Conservation (phyloP, 768 basidiomycete species). For the Auricularia sp. region DNA sequence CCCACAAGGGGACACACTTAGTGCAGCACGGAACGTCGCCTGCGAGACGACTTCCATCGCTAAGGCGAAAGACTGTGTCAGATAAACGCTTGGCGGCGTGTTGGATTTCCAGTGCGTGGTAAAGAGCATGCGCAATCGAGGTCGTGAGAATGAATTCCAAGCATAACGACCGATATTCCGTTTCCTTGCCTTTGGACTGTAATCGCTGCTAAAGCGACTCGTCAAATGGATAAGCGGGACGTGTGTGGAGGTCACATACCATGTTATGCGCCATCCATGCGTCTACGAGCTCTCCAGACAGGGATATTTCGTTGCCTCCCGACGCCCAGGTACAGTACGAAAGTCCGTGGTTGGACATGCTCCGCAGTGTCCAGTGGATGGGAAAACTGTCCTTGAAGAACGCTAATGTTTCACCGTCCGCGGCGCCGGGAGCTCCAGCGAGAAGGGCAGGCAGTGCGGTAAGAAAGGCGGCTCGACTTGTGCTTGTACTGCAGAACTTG, state of each 20-base stretch:
- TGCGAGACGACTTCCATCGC: not conserved
- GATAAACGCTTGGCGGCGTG: not conserved
- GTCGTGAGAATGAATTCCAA: not conserved
- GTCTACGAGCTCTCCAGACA: not conserved
- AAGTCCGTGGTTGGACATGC: not conserved
- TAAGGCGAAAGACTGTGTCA: not conserved
- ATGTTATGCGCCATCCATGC: not conserved
- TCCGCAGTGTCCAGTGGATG: not conserved
- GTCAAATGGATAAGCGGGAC: not conserved
- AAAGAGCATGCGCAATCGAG: not conserved
- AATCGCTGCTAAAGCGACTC: too few relatives aligned
- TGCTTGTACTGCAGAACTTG: not conserved
- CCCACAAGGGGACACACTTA: not conserved
- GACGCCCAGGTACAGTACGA: not conserved
- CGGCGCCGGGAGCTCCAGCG: not conserved
- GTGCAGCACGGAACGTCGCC: not conserved
- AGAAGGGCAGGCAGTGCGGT: not conserved
- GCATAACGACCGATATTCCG: not conserved
- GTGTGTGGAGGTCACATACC: not conserved
- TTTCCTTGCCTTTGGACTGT: not conserved
- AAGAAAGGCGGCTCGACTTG: not conserved
- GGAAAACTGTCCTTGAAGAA: not conserved
- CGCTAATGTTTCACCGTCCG: not conserved
- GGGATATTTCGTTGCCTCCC: not conserved
- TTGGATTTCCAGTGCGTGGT: not conserved